Evolutionary conservation across 2,329 filamentous ascomycete genomes (phyloP), one percentile per base, ranked within the genome.

Genomic region (Penicillium sp.): DNA sequence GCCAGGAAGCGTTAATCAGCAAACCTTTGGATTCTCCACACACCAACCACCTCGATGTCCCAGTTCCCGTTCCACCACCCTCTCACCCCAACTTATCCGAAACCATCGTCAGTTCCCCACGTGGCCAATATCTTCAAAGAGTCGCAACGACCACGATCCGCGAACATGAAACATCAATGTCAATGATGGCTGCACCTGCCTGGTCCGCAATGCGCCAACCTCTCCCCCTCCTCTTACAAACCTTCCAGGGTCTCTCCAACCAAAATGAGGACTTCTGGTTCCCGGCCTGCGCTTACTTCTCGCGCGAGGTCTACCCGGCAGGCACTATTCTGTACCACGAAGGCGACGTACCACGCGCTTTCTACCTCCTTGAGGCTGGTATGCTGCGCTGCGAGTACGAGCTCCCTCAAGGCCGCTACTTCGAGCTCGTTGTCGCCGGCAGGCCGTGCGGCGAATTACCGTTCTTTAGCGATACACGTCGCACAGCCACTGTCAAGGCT

Each of bases 251-350:
- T 45, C 80, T 97, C 13, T 96, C 90, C 51, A 80, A 86, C 52
- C 87, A 90, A 73, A 95, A 93, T 69, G 92, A 96, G 73, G 93
- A 97, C 73, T 98, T 98, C 72, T 99, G 95, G 95, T 93, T 93
- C 74, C 86, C 86, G 1, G 88, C 87, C 0, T 85, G 86, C 5
- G 80, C 84, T 0, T 98, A 90, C 77, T 97, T 99, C 70, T 77
- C 79, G 39, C 85, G 86, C 45, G 84, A 84, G 60, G 85, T 89
- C 58, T 90, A 88, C 61, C 64, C 81, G 0, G 82, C 86, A 0
- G 91, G 90, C 3, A 87, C 87, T 0, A 80, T 91, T 3, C 79
- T 99, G 2, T 99, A 93, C 75, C 82, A 84, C 4, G 85, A 89
- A 37, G 92, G 91, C 57, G 89, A 97, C 64, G 69, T 80, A 1